Conservation (phyloP, 164 flowering plant species). For the Stephania cephalantha region DNA sequence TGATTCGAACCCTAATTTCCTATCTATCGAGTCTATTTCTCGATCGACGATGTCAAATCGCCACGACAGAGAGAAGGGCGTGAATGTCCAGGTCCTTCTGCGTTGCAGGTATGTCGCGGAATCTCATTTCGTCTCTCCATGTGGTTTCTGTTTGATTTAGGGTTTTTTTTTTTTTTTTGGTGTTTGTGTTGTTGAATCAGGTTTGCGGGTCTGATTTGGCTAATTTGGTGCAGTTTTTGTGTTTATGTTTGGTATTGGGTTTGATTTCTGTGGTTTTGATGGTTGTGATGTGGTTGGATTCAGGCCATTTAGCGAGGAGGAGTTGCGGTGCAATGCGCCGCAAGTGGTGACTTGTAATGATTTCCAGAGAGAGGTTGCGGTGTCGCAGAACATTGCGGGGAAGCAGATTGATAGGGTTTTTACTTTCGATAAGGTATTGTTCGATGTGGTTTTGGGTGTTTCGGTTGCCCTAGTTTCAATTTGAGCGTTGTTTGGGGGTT, state of each 20-base stretch:
- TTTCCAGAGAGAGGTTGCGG: conserved; percentile 75
- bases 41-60: conserved; percentile 49
- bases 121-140: not conserved
- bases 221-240: not conserved
- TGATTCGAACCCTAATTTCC: not conserved
- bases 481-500: not conserved
- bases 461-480: not conserved
- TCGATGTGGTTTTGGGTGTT: not conserved
- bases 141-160: conserved; percentile 7
- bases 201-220: not conserved
- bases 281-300: not conserved
- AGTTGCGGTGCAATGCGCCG: conserved; percentile 88
- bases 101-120: conserved; percentile 71
- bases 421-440: conserved; percentile 79
- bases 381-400: conserved; percentile 89
- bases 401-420: conserved; percentile 88
- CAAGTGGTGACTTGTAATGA: conserved; percentile 88
- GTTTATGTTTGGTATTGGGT: not conserved
- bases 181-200: not conserved
- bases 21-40: conserved; percentile 1
- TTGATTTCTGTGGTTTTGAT: not conserved
- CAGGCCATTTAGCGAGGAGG: conserved; percentile 95
- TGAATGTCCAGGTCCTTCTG: conserved; percentile 92
- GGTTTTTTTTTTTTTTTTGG: not conserved
- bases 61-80: conserved; percentile 86